Base-by-base conservation (phyloP, 805 yeast genomes). In the Candida nitratophila region DNA sequence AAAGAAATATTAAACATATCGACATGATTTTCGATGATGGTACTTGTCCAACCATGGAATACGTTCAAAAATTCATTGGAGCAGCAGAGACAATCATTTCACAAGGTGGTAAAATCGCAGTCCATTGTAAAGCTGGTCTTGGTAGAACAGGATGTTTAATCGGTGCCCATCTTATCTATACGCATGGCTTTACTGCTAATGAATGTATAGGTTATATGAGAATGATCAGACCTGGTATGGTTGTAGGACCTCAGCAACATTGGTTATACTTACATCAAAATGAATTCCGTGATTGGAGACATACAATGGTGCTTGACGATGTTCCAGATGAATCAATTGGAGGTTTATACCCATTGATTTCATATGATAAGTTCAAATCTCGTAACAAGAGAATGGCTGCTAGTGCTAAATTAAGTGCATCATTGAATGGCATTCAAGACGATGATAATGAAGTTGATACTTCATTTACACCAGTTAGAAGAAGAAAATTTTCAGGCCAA, bases 181-280 rank as follows among this genome's bases (percentile, higher is more conserved):
- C 96, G 2, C 93, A 91, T 61, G 97, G 97, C 0, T 93, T 93
- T 60, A 93, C 98, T 4, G 99, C 99, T 3, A 85, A 78, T 60
- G 99, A 93, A 64, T 93, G 96, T 64, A 93, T 93, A 55, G 96
- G 91, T 1, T 93, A 89, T 60, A 86, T 93, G 91, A 76, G 99
- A 62, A 86, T 93, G 77, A 74, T 93, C 50, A 78, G 99, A 53
- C 99, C 99, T 0, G 99, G 99, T 36, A 93, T 93, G 99, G 97
- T 93, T n/a, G 99, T 93, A 27, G 99, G 99, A 0, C 99, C 99
- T 2, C 99, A 93, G 64, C 99, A 93, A 62, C 99, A 93, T 68
- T 93, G 99, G 99, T 73, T 93, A 47, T 93, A 93, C 59, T 74
- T 93, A 50, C 96, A 93, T 61, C 99, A 93, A 64, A 83, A 88